phyloP scores from a whole-genome alignment of 768 basidiomycete genomes.

The Wakefieldia striispora region DNA sequence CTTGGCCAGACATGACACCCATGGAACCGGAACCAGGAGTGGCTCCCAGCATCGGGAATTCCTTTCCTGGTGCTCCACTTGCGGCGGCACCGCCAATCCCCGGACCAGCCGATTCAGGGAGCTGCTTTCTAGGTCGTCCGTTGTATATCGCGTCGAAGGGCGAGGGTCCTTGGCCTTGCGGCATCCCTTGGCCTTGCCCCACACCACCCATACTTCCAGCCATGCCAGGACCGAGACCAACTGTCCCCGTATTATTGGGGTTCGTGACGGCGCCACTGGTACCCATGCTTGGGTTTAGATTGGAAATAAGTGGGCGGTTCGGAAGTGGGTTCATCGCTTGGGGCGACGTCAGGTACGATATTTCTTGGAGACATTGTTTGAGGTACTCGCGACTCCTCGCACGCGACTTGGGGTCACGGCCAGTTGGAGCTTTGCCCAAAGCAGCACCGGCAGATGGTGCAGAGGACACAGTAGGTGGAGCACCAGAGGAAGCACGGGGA shows the following conservation, averaged over 20 bases:
- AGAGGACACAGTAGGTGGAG: neutral
- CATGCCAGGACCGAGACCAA: conserved; percentile 11
- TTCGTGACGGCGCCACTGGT: conserved; percentile 19
- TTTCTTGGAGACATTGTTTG: conserved; percentile 99
- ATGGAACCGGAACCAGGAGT: conserved; percentile 27
- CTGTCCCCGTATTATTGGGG: conserved; percentile 11
- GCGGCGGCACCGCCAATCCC: conserved; percentile 41
- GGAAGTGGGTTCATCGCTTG: conserved; percentile 97
- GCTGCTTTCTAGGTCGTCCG: conserved; percentile 75
- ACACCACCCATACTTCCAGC: conserved; percentile 9
- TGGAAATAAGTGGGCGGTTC: conserved; percentile 70
- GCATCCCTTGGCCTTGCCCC: conserved; percentile 16
- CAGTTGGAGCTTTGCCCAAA: conserved; percentile 69
- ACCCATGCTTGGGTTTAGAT: conserved; percentile 37
- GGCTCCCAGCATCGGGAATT: conserved; percentile 64
- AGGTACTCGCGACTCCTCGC: conserved; percentile 94
- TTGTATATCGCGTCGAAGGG: conserved; percentile 77
- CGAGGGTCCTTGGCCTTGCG: conserved; percentile 31
- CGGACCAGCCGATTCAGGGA: conserved; percentile 56
- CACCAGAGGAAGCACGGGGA: conserved; percentile 58
- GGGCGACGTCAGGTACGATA: conserved; percentile 94
- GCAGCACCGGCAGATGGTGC: conserved; percentile 42
- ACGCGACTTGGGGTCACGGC: conserved; percentile 92
- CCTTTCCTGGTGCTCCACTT: conserved; percentile 43
- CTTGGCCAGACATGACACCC: conserved; percentile 49